Evolutionary conservation across 2,329 filamentous ascomycete species (phyloP).

Genomic region (Arachnopeziza araneosa): DNA sequence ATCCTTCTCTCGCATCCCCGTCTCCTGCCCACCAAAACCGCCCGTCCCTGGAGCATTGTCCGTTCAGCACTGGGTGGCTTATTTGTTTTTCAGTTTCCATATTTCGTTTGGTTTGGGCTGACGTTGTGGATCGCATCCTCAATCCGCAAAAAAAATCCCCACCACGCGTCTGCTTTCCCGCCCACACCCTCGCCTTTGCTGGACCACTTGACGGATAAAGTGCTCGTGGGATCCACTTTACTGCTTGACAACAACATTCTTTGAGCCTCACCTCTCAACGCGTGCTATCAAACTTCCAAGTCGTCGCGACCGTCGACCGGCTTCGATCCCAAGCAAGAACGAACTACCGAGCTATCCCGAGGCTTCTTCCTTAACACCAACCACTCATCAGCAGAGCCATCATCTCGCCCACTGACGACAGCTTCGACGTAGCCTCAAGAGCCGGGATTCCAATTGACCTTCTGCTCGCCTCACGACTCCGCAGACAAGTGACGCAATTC

Average conservation of each 20-base stretch:
- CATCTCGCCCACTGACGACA: background rate
- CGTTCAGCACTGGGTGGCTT: background rate
- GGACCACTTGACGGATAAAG: conserved; percentile 8
- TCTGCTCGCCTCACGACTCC: background rate
- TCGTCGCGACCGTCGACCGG: background rate
- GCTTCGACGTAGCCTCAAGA: background rate
- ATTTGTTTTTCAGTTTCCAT: background rate
- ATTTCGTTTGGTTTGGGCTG: background rate
- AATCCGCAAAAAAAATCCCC: conserved; percentile 17
- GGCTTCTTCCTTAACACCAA: background rate
- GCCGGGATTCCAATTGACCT: background rate
- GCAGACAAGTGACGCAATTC: background rate
- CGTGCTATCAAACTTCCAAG: background rate
- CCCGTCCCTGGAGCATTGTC: no score
- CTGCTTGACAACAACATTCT: conserved; percentile 5
- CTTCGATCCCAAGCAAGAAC: background rate
- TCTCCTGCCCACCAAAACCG: background rate
- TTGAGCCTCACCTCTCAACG: conserved; percentile 1
- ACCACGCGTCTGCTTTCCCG: conserved; percentile 24
- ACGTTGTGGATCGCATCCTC: conserved; percentile 12
- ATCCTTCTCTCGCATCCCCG: background rate
- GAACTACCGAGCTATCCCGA: background rate
- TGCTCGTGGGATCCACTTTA: conserved; percentile 4
- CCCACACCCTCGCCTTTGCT: background rate
- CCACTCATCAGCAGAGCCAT: background rate